Conservation (phyloP, 805 yeast genomes). For the Hanseniaspora occidentalis region DNA sequence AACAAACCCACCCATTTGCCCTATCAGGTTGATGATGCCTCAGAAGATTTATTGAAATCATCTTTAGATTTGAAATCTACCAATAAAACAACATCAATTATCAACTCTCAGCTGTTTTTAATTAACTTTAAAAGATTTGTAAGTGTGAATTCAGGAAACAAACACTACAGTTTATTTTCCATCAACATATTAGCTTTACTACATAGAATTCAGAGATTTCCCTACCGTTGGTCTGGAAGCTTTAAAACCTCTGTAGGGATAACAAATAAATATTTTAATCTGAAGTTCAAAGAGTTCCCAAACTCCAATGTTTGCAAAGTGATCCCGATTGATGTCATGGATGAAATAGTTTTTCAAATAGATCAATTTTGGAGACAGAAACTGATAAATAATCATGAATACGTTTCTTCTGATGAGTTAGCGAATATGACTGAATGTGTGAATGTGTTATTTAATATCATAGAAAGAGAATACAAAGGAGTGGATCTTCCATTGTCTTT, state of each 20-base stretch:
- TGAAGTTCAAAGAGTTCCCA: neutral
- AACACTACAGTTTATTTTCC: neutral
- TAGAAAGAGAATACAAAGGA: neutral
- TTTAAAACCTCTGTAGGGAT: neutral
- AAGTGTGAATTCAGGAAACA: neutral
- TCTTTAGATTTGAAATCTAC: neutral
- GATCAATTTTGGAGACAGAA: neutral
- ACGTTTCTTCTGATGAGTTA: neutral
- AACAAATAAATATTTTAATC: neutral
- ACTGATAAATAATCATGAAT: neutral
- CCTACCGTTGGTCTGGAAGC: neutral
- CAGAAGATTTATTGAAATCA: neutral
- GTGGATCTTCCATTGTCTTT: neutral
- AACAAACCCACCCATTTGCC: neutral
- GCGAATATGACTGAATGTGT: neutral
- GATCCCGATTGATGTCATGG: neutral
- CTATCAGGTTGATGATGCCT: neutral
- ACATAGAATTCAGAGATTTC: neutral
- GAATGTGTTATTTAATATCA: neutral
- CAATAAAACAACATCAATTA: neutral
- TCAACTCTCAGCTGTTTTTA: neutral
- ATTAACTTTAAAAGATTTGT: neutral
- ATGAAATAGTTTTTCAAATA: neutral
- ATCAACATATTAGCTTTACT: neutral
- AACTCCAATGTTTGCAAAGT: neutral